A percentile compares a stretch with the other conserved stretches of the same genome.
Conservation (phyloP, 1,284 basidiomycete species). For the Stereum hirsutum region DNA sequence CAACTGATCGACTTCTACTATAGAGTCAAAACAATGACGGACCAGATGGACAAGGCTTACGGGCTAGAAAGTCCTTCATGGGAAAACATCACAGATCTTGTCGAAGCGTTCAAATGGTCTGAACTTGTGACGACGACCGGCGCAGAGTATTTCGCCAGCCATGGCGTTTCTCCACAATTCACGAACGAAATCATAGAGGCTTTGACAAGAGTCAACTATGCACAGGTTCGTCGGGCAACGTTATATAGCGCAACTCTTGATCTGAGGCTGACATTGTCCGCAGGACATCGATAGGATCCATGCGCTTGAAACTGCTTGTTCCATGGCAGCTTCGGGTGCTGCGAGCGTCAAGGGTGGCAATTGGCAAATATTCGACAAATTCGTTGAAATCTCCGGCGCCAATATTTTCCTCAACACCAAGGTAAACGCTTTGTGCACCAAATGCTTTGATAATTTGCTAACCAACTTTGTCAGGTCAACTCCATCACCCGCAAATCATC, state of each 20-base stretch:
- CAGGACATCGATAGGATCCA: constrained; percentile 73
- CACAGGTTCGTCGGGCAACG: constrained; percentile 34
- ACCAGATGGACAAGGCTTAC: constrained; percentile 55
- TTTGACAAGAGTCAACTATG: constrained; percentile 86
- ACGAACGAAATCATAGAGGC: constrained; percentile 77
- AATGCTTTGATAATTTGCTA: constrained; percentile 2
- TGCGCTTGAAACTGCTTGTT: constrained; percentile 67
- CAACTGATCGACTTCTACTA: not conserved
- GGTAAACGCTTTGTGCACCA: constrained; percentile 25
- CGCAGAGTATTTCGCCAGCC: constrained; percentile 47
- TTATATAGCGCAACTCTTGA: not conserved
- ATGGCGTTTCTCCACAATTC: constrained; percentile 53
- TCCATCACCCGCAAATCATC: constrained; percentile 32
- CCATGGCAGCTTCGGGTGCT: constrained; percentile 70
- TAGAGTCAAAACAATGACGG: constrained; percentile 52
- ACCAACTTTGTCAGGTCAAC: constrained; percentile 31
- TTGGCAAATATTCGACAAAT: constrained; percentile 77
- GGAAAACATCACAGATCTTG: constrained; percentile 52
- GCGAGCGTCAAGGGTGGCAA: constrained; percentile 74
- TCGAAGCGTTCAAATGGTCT: constrained; percentile 42
- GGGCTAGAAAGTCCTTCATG: constrained; percentile 50
- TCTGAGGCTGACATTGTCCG: not conserved
- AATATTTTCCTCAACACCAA: constrained; percentile 59
- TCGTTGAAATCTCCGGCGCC: constrained; percentile 65
- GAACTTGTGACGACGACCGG: constrained; percentile 44